Evolutionary conservation across 2,329 filamentous ascomycete species (phyloP), one percentile per base, ranked within the genome.

Genomic region (Ceratocystis smalleyi): DNA sequence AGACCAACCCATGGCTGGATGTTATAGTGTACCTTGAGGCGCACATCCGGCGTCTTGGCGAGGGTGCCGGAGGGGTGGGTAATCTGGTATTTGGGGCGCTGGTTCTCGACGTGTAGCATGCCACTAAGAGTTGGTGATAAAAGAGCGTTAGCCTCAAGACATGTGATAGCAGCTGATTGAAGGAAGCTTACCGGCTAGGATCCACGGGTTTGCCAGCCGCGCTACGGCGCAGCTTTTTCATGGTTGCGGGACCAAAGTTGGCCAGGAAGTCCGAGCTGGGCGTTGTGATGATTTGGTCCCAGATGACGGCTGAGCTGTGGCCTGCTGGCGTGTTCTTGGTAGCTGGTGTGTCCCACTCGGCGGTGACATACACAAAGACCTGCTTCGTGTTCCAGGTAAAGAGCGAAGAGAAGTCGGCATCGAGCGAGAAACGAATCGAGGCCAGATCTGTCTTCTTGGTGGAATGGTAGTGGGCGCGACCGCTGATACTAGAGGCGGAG

Each of bases 371-470:
- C 74, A 96, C 85, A 77, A 97, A 99, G 71, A 99, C 78, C 77
- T 97, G 89, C 76, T 99, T 99, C 22, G 95, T 99, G 80, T 99
- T 99, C 94, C 92, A 99, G 72, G 89, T 95, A 82, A 97, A 97
- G 70, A 99, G 88, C 54, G 87, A 87, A 67, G 85, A 87, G 67
- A 99, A 83, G 77, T 99, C 92, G 63, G 91, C 88, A 71, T 96
- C 88, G 66, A 99, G 82, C 71, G 91, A 89, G 80, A 99, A 99
- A 73, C 86, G 87, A 73, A 99, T 87, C 73, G 94, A 85, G 70
- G 92, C 94, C 75, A 96, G 97, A 76, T 99, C 94, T 76, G 97
- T 91, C 75, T 88, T 89, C 75, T 94, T 95, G 62, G 82, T 79
- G 69, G 86, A 89, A 79, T 97, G 96, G 81, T 97, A 97, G 74